phyloP scores from a whole-genome alignment of 768 basidiomycete species.

The Lactarius akahatsu region DNA sequence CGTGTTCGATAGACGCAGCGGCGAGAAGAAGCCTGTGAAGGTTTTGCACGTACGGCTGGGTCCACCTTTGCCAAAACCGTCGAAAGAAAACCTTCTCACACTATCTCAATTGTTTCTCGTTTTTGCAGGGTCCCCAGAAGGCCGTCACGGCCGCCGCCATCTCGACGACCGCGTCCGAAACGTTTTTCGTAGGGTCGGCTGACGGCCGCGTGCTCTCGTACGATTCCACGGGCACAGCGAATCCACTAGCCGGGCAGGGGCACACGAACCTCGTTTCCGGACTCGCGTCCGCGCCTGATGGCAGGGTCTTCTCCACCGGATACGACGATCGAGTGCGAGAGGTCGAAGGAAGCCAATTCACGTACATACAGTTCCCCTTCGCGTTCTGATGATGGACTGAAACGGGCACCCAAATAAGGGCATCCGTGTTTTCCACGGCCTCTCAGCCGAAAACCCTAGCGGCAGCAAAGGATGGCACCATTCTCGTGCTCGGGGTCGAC shows the following conservation, averaged over 20 bases:
- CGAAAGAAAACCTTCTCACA: background rate
- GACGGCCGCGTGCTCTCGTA: constrained; percentile 76
- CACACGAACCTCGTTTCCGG: constrained; percentile 73
- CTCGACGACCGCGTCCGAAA: constrained; percentile 39
- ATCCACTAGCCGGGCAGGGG: constrained; percentile 54
- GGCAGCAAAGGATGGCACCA: constrained; percentile 54
- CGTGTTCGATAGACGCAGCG: constrained; percentile 72
- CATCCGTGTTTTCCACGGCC: constrained; percentile 49
- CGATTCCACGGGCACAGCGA: constrained; percentile 48
- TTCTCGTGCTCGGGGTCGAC: constrained; percentile 62
- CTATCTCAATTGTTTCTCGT: constrained; percentile 1
- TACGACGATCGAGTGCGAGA: constrained; percentile 81
- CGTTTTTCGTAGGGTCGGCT: constrained; percentile 78
- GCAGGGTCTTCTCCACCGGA: constrained; percentile 66
- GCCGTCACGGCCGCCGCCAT: constrained; percentile 60
- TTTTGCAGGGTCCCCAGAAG: constrained; percentile 71
- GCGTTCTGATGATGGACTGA: constrained; percentile 12
- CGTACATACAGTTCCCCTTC: constrained; percentile 41
- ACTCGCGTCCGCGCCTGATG: constrained; percentile 47
- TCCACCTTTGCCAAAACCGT: background rate
- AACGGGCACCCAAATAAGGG: constrained; percentile 38
- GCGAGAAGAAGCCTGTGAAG: constrained; percentile 53
- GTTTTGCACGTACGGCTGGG: constrained; percentile 53
- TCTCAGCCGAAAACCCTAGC: constrained; percentile 73
- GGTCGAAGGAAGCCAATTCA: constrained; percentile 51